phyloP scores from a whole-genome alignment of 805 yeast species.

The Zygosaccharomyces bisporus region DNA sequence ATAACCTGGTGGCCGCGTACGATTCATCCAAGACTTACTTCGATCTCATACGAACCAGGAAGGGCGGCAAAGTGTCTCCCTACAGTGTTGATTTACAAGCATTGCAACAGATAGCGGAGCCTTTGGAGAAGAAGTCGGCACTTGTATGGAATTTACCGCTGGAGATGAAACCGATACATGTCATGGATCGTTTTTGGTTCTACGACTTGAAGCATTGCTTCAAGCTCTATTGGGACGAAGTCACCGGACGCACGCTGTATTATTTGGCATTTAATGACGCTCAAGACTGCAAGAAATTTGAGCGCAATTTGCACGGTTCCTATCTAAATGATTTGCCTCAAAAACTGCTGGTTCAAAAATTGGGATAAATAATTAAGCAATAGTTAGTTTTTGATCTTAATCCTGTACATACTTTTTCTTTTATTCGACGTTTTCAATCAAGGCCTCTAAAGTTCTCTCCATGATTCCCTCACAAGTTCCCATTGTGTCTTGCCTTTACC shows the following conservation, averaged over 20 bases:
- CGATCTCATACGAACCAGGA: constrained; percentile 1
- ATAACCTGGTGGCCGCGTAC: constrained; percentile 24
- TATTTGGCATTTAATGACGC: constrained; percentile 41
- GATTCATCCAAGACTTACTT: constrained; percentile 21
- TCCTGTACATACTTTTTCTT: background rate
- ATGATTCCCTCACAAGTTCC: constrained; percentile 64
- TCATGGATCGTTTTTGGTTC: constrained; percentile 29
- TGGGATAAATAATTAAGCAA: constrained; percentile 5
- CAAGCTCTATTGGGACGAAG: constrained; percentile 24
- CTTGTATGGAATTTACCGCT: constrained; percentile 33
- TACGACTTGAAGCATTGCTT: constrained; percentile 32
- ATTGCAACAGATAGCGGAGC: constrained; percentile 12
- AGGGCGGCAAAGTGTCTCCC: background rate
- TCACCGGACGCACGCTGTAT: constrained; percentile 21
- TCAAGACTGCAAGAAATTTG: constrained; percentile 49
- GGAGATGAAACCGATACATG: constrained; percentile 15
- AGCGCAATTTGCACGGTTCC: constrained; percentile 49
- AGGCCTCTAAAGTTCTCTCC: constrained; percentile 44
- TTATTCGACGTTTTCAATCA: background rate
- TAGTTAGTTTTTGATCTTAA: too few species aligned
- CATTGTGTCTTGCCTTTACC: constrained; percentile 38
- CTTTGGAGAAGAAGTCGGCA: constrained; percentile 24
- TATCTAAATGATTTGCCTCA: constrained; percentile 15
- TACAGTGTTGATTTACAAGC: constrained; percentile 7
- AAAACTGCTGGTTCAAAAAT: constrained; percentile 25